Percentiles rank a stretch among this genome's conserved stretches.
These are phyloP conservation scores for Yamadazyma diospyri DNA, from an alignment of 1,139 yeast genomes.

Conservation along the genomic window DNA sequence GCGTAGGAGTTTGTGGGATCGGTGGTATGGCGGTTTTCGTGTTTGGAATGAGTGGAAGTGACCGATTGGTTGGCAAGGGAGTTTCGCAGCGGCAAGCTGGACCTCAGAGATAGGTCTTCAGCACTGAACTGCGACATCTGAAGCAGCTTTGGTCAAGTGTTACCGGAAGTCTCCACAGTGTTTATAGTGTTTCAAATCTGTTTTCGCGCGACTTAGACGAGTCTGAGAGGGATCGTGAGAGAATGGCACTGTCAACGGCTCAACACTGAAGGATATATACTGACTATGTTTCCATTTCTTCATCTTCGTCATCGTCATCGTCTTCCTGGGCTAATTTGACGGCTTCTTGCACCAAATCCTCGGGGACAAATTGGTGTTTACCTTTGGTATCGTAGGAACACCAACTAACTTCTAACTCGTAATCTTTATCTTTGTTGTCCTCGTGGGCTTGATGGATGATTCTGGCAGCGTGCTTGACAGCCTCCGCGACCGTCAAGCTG, in stretches of 20 bases:
- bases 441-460: slow-evolving; percentile 94
- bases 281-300: slow-evolving; percentile 18
- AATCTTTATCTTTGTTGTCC: slow-evolving; percentile 95
- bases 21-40: too few relatives aligned
- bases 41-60: too few relatives aligned
- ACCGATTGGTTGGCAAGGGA: too few relatives aligned
- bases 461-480: slow-evolving; percentile 89
- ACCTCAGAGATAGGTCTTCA: neutral
- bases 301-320: slow-evolving; percentile 67
- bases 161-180: too few relatives aligned
- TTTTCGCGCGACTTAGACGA: too few relatives aligned
- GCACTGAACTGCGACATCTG: neutral
- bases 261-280: too few relatives aligned
- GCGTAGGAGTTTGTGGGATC: neutral
- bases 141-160: too few relatives aligned
- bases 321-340: slow-evolving; percentile 77
- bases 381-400: slow-evolving; percentile 74
- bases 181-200: too few relatives aligned
- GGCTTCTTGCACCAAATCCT: slow-evolving; percentile 76
- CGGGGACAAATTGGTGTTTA: slow-evolving; percentile 76
- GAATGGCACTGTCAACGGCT: too few relatives aligned
- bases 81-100: too few relatives aligned
- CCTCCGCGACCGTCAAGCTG: slow-evolving; percentile 69
- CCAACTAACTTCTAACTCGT: slow-evolving; percentile 95
- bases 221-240: too few relatives aligned